Conservation (phyloP, 208 protist genomes). For the Leishmania tarentolae region DNA sequence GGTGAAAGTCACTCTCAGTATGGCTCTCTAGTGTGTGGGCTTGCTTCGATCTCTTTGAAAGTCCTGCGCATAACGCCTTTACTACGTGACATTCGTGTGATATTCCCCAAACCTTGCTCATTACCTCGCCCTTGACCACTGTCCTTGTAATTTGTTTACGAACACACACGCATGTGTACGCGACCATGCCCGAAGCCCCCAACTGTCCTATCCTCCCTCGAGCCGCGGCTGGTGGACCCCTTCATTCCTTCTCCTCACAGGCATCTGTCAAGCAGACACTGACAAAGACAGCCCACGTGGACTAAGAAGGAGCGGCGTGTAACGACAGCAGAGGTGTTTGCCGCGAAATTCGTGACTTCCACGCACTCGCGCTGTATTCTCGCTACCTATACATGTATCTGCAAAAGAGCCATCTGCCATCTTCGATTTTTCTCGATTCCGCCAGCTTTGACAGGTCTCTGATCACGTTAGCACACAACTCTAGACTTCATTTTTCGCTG, state of each 20-base stretch:
- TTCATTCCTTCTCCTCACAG: neutral
- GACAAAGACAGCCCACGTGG: neutral
- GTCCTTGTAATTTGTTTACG: neutral
- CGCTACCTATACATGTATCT: neutral
- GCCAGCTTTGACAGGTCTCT: neutral
- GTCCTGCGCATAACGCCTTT: neutral
- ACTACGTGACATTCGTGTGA: no score
- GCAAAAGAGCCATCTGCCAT: neutral
- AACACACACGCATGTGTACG: neutral
- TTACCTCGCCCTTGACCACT: neutral
- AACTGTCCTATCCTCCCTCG: neutral
- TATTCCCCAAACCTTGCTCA: no score
- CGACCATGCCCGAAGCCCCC: neutral
- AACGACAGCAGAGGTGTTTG: neutral
- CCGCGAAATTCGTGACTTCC: neutral
- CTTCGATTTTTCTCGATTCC: neutral
- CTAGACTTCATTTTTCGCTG: neutral
- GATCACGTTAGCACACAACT: neutral
- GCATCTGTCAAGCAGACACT: neutral
- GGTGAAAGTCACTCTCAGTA: no score
- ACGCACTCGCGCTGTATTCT: neutral
- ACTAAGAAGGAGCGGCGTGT: neutral
- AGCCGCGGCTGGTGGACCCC: neutral
- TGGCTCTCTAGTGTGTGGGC: neutral
- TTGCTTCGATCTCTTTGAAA: neutral